Conservation (phyloP, 2,329 filamentous ascomycete species). For the Dactylellina drechsleri region DNA sequence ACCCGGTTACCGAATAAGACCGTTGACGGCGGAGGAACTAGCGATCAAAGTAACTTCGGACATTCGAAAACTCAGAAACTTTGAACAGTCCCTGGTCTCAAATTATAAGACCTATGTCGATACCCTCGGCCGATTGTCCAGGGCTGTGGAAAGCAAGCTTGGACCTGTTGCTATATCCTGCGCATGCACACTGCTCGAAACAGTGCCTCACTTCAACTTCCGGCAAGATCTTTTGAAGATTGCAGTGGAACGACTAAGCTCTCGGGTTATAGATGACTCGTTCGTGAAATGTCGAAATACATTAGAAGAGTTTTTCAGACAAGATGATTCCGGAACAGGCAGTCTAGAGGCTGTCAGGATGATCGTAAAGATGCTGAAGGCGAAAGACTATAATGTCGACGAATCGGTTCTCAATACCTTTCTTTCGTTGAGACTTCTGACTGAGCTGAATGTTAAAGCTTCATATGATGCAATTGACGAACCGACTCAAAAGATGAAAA, state of each 20-base stretch:
- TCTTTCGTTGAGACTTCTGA: conserved; percentile 84
- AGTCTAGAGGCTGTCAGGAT: conserved; percentile 86
- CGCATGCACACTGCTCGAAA: conserved; percentile 79
- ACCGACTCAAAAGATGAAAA: conserved; percentile 62
- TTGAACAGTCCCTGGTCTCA: conserved; percentile 85
- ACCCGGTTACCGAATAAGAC: conserved; percentile 92
- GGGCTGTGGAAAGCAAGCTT: conserved; percentile 53
- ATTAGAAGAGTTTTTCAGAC: conserved; percentile 80
- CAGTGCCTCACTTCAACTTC: conserved; percentile 97
- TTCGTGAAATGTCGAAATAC: conserved; percentile 81
- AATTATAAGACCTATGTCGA: conserved; percentile 88
- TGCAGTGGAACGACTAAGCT: conserved; percentile 82
- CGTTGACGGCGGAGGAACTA: conserved; percentile 77
- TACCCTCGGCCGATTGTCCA: conserved; percentile 76
- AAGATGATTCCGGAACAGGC: conserved; percentile 89
- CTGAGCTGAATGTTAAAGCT: conserved; percentile 85
- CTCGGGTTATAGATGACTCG: conserved; percentile 75
- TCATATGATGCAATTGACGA: conserved; percentile 76
- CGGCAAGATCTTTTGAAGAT: conserved; percentile 87
- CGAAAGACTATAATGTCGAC: conserved; percentile 81
- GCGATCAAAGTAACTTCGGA: conserved; percentile 90
- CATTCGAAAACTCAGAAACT: conserved; percentile 80
- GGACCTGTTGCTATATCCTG: conserved; percentile 78
- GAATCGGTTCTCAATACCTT: conserved; percentile 89
- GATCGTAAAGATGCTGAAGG: conserved; percentile 94